Evolutionary conservation across 2,329 filamentous ascomycete genomes (phyloP).

Genomic region (Sporothrix luriei): DNA sequence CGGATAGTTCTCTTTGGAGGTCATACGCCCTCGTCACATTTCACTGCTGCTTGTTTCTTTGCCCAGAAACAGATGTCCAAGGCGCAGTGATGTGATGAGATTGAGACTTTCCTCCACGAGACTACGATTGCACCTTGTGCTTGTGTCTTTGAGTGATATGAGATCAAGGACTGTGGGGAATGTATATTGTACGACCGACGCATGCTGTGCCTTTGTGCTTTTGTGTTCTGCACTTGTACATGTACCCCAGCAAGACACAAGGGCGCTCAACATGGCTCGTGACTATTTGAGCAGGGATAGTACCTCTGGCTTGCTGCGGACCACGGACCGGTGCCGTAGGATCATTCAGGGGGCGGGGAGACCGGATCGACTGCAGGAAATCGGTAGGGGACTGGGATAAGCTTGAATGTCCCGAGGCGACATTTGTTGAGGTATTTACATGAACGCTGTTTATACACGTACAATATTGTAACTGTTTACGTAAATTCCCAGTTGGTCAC

Average conservation of each 20-base stretch:
- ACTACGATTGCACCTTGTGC: neutral
- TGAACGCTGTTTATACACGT: neutral
- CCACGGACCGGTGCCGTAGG: neutral
- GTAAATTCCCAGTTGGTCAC: neutral
- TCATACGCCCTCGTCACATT: constrained; percentile 10
- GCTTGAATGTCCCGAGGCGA: neutral
- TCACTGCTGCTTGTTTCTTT: neutral
- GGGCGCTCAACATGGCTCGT: neutral
- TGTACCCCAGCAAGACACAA: neutral
- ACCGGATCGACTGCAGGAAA: neutral
- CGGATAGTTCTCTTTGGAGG: neutral
- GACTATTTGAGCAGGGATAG: neutral
- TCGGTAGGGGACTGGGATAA: neutral
- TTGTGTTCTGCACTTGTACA: neutral
- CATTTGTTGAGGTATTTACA: neutral
- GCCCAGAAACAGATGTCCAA: neutral
- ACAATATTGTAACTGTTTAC: neutral
- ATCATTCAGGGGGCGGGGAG: neutral
- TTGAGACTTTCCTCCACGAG: constrained; percentile 3
- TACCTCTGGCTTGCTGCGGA: neutral
- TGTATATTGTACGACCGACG: neutral
- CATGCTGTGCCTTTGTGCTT: too few species aligned
- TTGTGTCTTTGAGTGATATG: neutral
- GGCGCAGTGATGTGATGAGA: constrained; percentile 19
- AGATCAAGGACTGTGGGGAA: constrained; percentile 1